Evolutionary conservation across 108 stramenopile genomes (phyloP).

Genomic region (Phaeodactylum tricornutum): DNA sequence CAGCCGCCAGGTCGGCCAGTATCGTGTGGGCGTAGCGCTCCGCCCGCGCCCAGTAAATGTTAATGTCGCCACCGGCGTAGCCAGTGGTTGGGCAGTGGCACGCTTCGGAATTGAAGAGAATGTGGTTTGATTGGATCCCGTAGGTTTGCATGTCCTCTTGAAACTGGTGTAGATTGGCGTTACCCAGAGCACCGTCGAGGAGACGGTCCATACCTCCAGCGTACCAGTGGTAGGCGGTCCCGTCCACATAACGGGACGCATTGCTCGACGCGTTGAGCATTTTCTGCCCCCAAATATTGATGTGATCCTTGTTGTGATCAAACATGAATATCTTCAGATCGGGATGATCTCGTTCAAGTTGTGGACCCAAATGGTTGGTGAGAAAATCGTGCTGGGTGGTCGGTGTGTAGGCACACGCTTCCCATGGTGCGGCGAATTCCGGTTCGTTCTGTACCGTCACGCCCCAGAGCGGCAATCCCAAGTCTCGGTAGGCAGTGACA

Average conservation of each 20-base stretch:
- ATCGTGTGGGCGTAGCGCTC: slow-evolving; percentile 89
- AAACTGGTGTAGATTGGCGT: slow-evolving; percentile 66
- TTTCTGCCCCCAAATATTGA: slow-evolving; percentile 52
- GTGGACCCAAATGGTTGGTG: slow-evolving; percentile 80
- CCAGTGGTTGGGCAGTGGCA: slow-evolving; percentile 75
- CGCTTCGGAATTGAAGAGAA: slow-evolving; percentile 57
- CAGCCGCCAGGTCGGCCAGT: slow-evolving; percentile 83
- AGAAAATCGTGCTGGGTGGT: slow-evolving; percentile 69
- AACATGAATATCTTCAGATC: slow-evolving; percentile 81
- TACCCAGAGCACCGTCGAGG: slow-evolving; percentile 83
- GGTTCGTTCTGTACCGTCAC: slow-evolving; percentile 93
- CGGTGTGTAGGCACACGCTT: slow-evolving; percentile 85
- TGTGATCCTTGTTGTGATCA: slow-evolving; percentile 97
- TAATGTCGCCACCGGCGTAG: slow-evolving; percentile 74
- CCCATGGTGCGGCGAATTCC: slow-evolving; percentile 95
- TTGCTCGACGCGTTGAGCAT: slow-evolving; percentile 32
- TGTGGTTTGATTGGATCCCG: slow-evolving; percentile 22
- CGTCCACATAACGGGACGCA: slow-evolving; percentile 69
- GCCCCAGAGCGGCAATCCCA: slow-evolving; percentile 56
- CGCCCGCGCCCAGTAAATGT: slow-evolving; percentile 68
- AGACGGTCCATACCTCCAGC: slow-evolving; percentile 75
- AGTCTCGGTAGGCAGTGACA: slow-evolving; percentile 49
- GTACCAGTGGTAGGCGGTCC: slow-evolving; percentile 95
- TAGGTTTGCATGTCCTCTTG: slow-evolving; percentile 26
- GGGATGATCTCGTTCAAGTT: slow-evolving; percentile 61